Evolutionary conservation across 1,284 basidiomycete species (phyloP).

Genomic region (Acaromyces ingoldii): DNA sequence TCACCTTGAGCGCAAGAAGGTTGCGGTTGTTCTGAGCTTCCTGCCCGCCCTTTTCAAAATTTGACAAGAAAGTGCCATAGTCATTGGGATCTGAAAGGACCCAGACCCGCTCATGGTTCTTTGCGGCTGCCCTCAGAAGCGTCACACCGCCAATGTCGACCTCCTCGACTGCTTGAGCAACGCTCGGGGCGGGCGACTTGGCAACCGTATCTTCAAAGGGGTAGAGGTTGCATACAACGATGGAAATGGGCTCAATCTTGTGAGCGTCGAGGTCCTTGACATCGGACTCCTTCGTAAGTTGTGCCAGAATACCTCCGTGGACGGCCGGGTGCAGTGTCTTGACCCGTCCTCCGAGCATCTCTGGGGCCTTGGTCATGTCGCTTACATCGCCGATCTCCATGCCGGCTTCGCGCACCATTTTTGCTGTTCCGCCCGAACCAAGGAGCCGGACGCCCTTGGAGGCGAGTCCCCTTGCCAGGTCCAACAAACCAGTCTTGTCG

Average conservation of each 20-base stretch:
- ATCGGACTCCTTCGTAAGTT: slow-evolving; percentile 44
- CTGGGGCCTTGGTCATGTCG: slow-evolving; percentile 96
- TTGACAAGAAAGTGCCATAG: slow-evolving; percentile 75
- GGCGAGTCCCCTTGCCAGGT: slow-evolving; percentile 78
- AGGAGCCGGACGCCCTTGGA: slow-evolving; percentile 78
- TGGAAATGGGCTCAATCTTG: slow-evolving; percentile 43
- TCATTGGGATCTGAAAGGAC: slow-evolving; percentile 92
- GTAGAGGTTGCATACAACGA: slow-evolving; percentile 87
- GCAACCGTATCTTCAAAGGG: slow-evolving; percentile 82
- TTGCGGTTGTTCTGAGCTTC: slow-evolving; percentile 64
- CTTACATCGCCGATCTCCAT: slow-evolving; percentile 93
- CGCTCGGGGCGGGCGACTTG: slow-evolving; percentile 76
- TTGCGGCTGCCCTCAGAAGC: slow-evolving; percentile 92
- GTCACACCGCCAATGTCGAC: slow-evolving; percentile 99
- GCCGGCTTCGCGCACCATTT: slow-evolving; percentile 90
- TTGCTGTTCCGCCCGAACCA: slow-evolving; percentile 94
- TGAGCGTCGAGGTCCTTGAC: slow-evolving; percentile 40
- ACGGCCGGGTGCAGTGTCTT: slow-evolving; percentile 99
- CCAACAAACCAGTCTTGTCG: slow-evolving; percentile 86
- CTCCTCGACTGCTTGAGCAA: slow-evolving; percentile 91
- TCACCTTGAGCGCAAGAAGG: slow-evolving; percentile 75
- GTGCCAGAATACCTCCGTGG: slow-evolving; percentile 69
- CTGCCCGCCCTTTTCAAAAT: slow-evolving; percentile 58
- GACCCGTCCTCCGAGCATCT: slow-evolving; percentile 97
- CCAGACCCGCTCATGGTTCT: slow-evolving; percentile 73